These are phyloP conservation scores for Erysimum cheiri DNA, from an alignment of 441 rosid genomes.

Conservation along the genomic window DNA sequence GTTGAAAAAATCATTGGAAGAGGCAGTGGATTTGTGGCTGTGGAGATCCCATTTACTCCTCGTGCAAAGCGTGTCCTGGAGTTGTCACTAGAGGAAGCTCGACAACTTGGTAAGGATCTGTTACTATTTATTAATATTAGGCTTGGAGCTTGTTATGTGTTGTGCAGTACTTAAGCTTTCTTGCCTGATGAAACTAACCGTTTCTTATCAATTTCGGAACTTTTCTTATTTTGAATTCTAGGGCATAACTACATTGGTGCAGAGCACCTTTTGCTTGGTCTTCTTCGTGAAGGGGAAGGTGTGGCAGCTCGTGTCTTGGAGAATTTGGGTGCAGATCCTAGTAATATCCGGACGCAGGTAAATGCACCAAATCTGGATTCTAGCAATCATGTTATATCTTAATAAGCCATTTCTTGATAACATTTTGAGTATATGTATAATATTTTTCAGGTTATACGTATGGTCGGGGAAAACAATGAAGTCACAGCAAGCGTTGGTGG, in stretches of 20 bases:
- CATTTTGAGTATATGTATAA: neutral
- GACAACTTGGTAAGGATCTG: constrained; percentile 73
- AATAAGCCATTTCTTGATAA: constrained; percentile 7
- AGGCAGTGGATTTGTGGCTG: constrained; percentile 97
- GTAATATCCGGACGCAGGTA: constrained; percentile 95
- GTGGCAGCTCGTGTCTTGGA: constrained; percentile 99
- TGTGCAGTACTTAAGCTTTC: neutral
- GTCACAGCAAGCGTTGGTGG: constrained; percentile 85
- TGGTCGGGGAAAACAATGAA: constrained; percentile 96
- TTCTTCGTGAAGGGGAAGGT: constrained; percentile 99
- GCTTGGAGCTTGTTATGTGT: neutral
- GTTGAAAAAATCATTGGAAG: constrained; percentile 98
- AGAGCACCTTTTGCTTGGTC: constrained; percentile 96
- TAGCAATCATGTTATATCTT: neutral
- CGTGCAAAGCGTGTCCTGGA: constrained; percentile 97
- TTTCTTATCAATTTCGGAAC: constrained; percentile 5
- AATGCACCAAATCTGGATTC: constrained; percentile 18
- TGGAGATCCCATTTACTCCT: constrained; percentile 97
- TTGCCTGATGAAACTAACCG: neutral
- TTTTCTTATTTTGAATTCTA: constrained; percentile 42
- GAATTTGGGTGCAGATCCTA: constrained; percentile 93
- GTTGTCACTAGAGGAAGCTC: constrained; percentile 94
- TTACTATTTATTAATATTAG: neutral
- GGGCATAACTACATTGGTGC: constrained; percentile 99
- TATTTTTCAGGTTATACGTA: constrained; percentile 77